Conservation (phyloP, 495 filamentous ascomycete genomes). For the Daldinia loculata region DNA sequence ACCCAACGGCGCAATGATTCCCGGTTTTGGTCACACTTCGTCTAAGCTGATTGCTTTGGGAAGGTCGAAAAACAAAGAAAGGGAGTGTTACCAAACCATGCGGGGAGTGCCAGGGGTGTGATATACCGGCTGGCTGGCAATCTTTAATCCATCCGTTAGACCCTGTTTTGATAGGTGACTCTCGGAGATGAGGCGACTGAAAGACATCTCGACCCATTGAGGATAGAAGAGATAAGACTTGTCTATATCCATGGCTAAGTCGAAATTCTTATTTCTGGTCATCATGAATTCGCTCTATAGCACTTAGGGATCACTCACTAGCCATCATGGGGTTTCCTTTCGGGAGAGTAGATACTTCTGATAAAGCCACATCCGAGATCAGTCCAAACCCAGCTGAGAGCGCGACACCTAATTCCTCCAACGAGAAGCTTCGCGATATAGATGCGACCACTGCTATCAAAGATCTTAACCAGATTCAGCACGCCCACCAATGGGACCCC, state of each 20-base stretch:
- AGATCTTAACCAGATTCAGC: conserved; percentile 43
- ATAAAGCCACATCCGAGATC: conserved; percentile 25
- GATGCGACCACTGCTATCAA: conserved; percentile 36
- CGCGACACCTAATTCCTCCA: conserved; percentile 18
- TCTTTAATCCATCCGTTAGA: conserved; percentile 10
- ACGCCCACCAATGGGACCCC: conserved; percentile 48
- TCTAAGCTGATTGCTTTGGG: conserved; percentile 22
- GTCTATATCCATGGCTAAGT: conserved; percentile 12
- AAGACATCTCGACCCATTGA: conserved; percentile 4
- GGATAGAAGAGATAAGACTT: conserved; percentile 29
- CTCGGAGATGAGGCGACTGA: conserved; percentile 9
- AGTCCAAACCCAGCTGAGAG: conserved; percentile 11
- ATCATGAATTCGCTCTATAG: conserved; percentile 1
- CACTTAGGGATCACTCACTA: not conserved
- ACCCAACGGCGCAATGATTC: conserved; percentile 4
- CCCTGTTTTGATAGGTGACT: conserved; percentile 24
- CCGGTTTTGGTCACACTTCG: conserved; percentile 17
- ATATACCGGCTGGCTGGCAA: conserved; percentile 18
- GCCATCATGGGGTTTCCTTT: conserved; percentile 34
- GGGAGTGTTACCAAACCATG: conserved; percentile 1
- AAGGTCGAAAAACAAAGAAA: conserved; percentile 35
- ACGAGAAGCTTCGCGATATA: conserved; percentile 32
- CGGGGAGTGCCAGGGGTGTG: conserved; percentile 14
- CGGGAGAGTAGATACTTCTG: conserved; percentile 17
- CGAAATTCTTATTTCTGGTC: not conserved